phyloP scores from a whole-genome alignment of 2,329 filamentous ascomycete species.

The Fusarium miscanthi region DNA sequence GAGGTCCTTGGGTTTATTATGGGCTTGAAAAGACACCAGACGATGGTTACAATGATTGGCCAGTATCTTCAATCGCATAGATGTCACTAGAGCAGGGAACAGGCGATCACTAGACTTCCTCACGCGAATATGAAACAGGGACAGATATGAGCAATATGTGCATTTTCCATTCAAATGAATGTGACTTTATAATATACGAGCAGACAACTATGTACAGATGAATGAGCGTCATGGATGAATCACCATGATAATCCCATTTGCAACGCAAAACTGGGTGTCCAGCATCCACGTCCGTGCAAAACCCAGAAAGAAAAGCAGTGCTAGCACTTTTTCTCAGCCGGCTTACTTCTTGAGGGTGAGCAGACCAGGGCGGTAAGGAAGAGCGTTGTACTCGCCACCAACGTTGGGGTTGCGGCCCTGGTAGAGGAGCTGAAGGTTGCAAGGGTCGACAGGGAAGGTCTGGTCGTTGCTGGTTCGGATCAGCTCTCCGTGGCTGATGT shows the following conservation, averaged over 20 bases:
- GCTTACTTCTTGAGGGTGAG: slow-evolving; percentile 15
- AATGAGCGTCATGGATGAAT: slow-evolving; percentile 9
- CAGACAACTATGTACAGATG: slow-evolving; percentile 20
- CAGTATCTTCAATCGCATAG: neutral
- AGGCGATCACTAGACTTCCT: accelerated
- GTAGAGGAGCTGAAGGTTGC: slow-evolving; percentile 73
- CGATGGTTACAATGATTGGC: slow-evolving; percentile 19
- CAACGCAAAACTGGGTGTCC: neutral
- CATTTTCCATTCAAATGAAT: slow-evolving; percentile 16
- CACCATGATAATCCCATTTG: neutral
- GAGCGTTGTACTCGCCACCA: slow-evolving; percentile 56
- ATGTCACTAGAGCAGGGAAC: accelerated
- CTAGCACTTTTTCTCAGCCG: neutral
- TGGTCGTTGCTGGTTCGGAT: slow-evolving; percentile 67
- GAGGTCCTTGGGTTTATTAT: slow-evolving; percentile 1
- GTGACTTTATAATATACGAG: slow-evolving; percentile 18
- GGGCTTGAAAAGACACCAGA: neutral
- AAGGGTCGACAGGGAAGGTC: slow-evolving; percentile 71
- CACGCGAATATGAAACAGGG: accelerated
- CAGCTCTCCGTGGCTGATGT: slow-evolving; percentile 74
- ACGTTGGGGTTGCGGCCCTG: slow-evolving; percentile 61
- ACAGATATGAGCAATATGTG: neutral
- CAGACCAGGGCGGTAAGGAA: slow-evolving; percentile 19
- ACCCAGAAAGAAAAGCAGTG: neutral
- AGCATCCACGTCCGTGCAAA: neutral